Evolutionary conservation across 2,329 filamentous ascomycete species (phyloP), one percentile per base, ranked within the genome.

Genomic region (Ascochyta viciae-villosae): DNA sequence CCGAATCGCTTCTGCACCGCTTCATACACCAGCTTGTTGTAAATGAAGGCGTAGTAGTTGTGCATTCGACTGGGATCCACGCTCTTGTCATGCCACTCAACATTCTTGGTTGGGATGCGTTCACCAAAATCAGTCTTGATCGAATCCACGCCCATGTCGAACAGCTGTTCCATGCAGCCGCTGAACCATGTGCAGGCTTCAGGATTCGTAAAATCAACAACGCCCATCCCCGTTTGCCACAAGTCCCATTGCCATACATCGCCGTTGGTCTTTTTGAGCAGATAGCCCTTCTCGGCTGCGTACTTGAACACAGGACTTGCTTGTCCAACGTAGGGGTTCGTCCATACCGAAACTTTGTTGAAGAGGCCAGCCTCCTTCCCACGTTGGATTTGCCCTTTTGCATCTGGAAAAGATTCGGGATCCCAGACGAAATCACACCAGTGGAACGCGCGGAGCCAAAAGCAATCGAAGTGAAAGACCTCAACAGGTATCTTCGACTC

Each of bases 101-200:
- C 84, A 62, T 88, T 85, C 44, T 82, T 80, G 5, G 82, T 84
- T 0, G 89, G 89, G 50, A 91, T 87, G 24, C 89, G 82, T 76
- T 91, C 89, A 50, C 88, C 88, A 72, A 91, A 91, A 68, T 91
- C 89, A 7, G 89, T 91, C 77, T 91, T 91, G 80, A 91, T 85
- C 54, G 83, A 82, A 71, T 91, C 88, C 49, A 91, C 84, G 9
- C 89, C 89, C 65, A 85, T 81, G 58, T 89, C 85, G 62, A 90
- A 88, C 3, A 91, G 81, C 3, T 80, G 80, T 49, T 85, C 81
- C 37, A 91, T 79, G 60, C 88, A 87, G 4, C 72, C 74, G 16
- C 79, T 78, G 66, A 87, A 91, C 89, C 89, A 91, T 24, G 79
- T 74, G 52, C 82, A 82, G 1, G 89, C 89, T 0, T 80, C 84